Conservation (phyloP, 352 stramenopile genomes). For the Phytophthora europaea region DNA sequence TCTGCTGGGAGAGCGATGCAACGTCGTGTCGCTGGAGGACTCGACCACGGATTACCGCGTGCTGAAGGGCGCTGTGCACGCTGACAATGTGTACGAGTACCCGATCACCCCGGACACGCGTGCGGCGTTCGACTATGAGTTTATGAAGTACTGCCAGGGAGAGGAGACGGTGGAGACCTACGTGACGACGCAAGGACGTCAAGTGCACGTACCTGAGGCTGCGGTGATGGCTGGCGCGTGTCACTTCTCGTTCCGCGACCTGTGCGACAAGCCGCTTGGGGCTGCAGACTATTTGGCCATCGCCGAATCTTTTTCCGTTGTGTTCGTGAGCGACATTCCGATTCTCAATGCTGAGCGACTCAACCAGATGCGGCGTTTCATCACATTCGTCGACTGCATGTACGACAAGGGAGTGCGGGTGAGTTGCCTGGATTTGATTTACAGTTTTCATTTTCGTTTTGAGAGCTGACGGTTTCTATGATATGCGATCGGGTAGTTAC, state of each 20-base stretch:
- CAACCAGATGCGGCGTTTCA: conserved; percentile 96
- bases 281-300: conserved; percentile 96
- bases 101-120: conserved; percentile 58
- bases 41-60: conserved; percentile 88
- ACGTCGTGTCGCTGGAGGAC: conserved; percentile 79
- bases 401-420: conserved; percentile 93
- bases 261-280: conserved; percentile 95
- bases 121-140: conserved; percentile 77
- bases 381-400: conserved; percentile 98
- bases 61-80: conserved; percentile 66
- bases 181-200: conserved; percentile 75
- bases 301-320: conserved; percentile 79
- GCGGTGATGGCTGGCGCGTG: conserved; percentile 64
- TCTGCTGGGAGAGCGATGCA: conserved; percentile 91
- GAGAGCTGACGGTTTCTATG: conserved; percentile 12
- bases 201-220: conserved; percentile 71
- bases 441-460: neutral
- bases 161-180: conserved; percentile 58
- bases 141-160: conserved; percentile 62
- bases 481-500: conserved; percentile 52
- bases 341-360: conserved; percentile 88
- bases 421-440: conserved; percentile 29
- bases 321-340: conserved; percentile 96
- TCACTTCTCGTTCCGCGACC: conserved; percentile 96
- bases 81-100: conserved; percentile 79